Percentiles rank a stretch among this genome's conserved stretches.
These are phyloP conservation scores for Wickerhamiella dianesei DNA, from an alignment of 805 yeast species.

Conservation along the genomic window DNA sequence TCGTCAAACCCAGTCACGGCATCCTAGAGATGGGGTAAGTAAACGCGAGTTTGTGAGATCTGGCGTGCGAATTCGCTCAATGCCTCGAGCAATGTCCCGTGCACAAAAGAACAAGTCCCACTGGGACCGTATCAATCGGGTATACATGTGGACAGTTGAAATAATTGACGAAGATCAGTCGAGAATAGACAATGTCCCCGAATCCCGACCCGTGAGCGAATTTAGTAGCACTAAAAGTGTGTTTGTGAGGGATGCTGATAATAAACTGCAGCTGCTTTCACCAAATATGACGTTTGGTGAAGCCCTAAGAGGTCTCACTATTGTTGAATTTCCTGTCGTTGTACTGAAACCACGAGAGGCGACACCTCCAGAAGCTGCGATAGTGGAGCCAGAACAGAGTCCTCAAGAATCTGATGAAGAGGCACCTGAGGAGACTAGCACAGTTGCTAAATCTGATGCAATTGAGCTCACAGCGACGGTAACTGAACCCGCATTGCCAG, in stretches of 20 bases:
- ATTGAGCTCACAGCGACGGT: not conserved
- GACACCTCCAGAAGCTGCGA: not conserved
- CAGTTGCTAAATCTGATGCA: not conserved
- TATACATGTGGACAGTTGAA: conserved; percentile 70
- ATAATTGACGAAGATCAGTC: conserved; percentile 23
- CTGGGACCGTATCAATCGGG: conserved; percentile 48
- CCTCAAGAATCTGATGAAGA: not conserved
- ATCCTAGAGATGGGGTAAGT: conserved; percentile 1
- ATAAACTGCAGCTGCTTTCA: not conserved
- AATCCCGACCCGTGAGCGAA: conserved; percentile 14
- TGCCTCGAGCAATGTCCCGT: conserved; percentile 68
- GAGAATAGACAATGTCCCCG: conserved; percentile 1
- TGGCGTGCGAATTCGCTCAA: conserved; percentile 48
- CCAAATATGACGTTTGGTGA: not conserved
- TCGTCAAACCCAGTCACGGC: conserved; percentile 23
- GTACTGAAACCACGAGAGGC: conserved; percentile 5
- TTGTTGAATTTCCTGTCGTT: conserved; percentile 3
- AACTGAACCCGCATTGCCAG: not conserved
- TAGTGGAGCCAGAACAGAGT: too few relatives aligned
- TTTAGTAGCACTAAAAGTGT: conserved; percentile 6
- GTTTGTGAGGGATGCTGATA: not conserved
- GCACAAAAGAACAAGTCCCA: conserved; percentile 49
- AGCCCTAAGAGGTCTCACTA: not conserved
- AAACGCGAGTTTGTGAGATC: conserved; percentile 35
- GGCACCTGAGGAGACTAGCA: not conserved